Evolutionary conservation across 768 basidiomycete species (phyloP).

Genomic region (Hebeloma cylindrosporum): DNA sequence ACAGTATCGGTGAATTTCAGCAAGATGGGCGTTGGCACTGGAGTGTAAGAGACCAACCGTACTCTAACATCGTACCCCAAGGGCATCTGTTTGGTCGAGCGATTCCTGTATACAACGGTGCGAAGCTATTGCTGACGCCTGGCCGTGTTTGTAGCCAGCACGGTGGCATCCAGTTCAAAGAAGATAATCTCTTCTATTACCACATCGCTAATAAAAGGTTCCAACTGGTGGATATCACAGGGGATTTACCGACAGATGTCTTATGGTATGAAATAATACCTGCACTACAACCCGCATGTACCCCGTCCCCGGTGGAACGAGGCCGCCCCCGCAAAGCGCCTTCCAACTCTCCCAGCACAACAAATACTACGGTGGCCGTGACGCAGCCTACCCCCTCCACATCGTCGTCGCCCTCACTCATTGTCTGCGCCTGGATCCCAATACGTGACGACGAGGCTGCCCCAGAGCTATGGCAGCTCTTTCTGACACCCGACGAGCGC

Average conservation of each 20-base stretch:
- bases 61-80: constrained; percentile 13
- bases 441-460: not conserved
- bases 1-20: constrained; percentile 19
- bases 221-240: constrained; percentile 15
- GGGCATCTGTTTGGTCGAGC: constrained; percentile 15
- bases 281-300: not conserved
- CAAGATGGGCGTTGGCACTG: constrained; percentile 19
- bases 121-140: constrained; percentile 26
- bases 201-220: constrained; percentile 23
- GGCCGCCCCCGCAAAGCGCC: constrained; percentile 1
- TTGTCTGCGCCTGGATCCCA: constrained; percentile 24
- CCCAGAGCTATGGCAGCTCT: constrained; percentile 26
- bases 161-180: constrained; percentile 9
- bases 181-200: constrained; percentile 19
- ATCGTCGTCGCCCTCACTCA: constrained; percentile 8
- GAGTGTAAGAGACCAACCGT: constrained; percentile 17
- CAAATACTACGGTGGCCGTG: not conserved
- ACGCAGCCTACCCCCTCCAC: not conserved
- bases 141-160: constrained; percentile 11
- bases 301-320: not conserved
- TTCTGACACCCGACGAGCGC: constrained; percentile 21
- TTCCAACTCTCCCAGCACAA: not conserved
- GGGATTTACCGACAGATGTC: constrained; percentile 20
- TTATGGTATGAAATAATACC: constrained; percentile 17
- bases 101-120: constrained; percentile 21